Conservation (phyloP, 306 rosid genomes). For the cucumber (Cucumis sativus) region DNA sequence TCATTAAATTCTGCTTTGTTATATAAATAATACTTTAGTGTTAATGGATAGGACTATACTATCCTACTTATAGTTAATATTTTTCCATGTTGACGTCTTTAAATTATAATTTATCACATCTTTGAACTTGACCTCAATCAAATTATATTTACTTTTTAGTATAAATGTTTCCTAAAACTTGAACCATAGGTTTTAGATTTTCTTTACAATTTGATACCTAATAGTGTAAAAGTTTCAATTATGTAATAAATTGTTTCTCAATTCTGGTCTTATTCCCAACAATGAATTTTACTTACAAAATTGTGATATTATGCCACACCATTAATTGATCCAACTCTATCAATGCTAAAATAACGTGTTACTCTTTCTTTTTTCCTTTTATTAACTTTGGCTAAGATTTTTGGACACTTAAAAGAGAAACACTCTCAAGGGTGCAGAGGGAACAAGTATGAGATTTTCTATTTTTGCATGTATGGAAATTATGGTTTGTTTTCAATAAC, state of each 20-base stretch:
- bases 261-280: neutral
- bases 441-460: too few relatives aligned
- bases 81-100: neutral
- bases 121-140: neutral
- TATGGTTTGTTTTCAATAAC: too few relatives aligned
- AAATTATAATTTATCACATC: neutral
- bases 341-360: neutral
- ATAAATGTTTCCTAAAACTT: neutral
- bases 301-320: neutral
- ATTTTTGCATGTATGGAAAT: too few relatives aligned
- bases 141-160: neutral
- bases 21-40: too few relatives aligned
- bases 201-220: neutral
- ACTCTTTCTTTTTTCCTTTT: too few relatives aligned
- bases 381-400: too few relatives aligned
- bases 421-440: too few relatives aligned
- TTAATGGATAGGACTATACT: too few relatives aligned
- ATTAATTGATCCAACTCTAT: neutral
- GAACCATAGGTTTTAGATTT: neutral
- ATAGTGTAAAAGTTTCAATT: neutral
- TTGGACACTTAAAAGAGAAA: too few relatives aligned
- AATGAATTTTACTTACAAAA: neutral
- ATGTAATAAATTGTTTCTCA: too few relatives aligned
- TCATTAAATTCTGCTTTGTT: too few relatives aligned
- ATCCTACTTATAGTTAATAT: too few relatives aligned